Evolutionary conservation across 192 early-diverging fungal genomes (phyloP), one percentile per base, ranked within the genome.

Genomic region (Ambispora gerdemannii): DNA sequence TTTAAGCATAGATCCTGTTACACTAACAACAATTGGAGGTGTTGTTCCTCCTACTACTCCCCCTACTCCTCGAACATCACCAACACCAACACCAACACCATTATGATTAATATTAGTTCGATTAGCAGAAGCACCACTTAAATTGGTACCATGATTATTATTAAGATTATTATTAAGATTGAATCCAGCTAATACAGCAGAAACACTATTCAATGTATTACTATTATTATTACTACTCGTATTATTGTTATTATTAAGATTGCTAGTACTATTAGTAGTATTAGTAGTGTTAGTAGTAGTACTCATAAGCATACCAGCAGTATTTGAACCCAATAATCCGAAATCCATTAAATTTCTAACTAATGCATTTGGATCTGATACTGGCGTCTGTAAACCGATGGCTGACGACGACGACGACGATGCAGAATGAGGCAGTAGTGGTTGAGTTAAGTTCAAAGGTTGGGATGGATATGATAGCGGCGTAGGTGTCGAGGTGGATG

Each of bases 261-360:
- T n/a, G n/a, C n/a, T n/a, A n/a, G n/a, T n/a, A n/a, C n/a, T n/a
- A n/a, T n/a, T n/a, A n/a, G 17, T 50, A 50, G 50, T 50, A 50
- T 50, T 50, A 1, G 22, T n/a, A 15, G 50, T 50, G 1, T 20
- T n/a, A n/a, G n/a, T n/a, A n/a, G n/a, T n/a, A n/a, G n/a, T n/a
- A n/a, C n/a, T n/a, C n/a, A n/a, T n/a, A n/a, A n/a, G n/a, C n/a
- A n/a, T n/a, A n/a, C n/a, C n/a, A n/a, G n/a, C n/a, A 10, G 38
- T 10, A 58, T 58, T 58, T 1, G 55, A 30, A 30, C 25, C 27
- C 28, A 58, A 27, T 36, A 69, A 58, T 34, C 67, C 67, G 25
- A 43, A 47, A 19, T 58, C 53, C 24, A 69, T 69, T 58, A 69
- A 58, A 69, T 69, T 69, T 43, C 50, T 69, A 20, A 69, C 55